Evolutionary conservation across 352 stramenopile species (phyloP).

Genomic region (Pythium oligandrum): DNA sequence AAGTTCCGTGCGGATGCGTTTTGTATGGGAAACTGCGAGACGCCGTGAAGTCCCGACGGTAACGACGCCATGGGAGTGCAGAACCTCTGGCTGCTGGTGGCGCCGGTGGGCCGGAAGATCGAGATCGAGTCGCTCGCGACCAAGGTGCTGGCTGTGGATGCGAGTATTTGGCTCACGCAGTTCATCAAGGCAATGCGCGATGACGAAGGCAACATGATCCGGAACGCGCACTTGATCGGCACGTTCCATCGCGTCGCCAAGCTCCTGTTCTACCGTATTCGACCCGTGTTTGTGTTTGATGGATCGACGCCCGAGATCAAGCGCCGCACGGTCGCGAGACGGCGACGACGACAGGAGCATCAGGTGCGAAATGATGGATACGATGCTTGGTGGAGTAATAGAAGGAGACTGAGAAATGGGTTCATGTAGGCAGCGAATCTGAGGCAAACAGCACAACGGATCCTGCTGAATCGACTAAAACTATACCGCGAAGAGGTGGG

Average conservation of each 20-base stretch:
- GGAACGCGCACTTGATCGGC: conserved; percentile 94
- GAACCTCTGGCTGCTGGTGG: conserved; percentile 97
- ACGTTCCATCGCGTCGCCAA: conserved; percentile 93
- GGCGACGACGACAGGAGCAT: conserved; percentile 60
- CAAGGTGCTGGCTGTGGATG: conserved; percentile 96
- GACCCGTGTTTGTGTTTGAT: conserved; percentile 99
- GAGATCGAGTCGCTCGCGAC: conserved; percentile 97
- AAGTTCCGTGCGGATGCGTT: too few species aligned
- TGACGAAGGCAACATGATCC: conserved; percentile 92
- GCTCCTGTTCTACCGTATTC: conserved; percentile 94
- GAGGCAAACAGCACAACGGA: conserved; percentile 90
- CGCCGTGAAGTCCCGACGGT: too few species aligned
- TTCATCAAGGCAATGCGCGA: conserved; percentile 99
- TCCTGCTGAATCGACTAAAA: conserved; percentile 91
- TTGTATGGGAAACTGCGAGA: too few species aligned
- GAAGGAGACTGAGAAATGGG: background rate
- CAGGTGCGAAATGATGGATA: conserved; percentile 20
- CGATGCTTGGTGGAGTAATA: conserved; percentile 1
- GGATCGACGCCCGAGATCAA: conserved; percentile 97
- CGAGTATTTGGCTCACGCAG: conserved; percentile 99
- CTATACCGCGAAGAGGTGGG: conserved; percentile 46
- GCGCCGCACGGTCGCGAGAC: conserved; percentile 67
- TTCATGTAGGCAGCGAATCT: conserved; percentile 65
- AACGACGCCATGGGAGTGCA: conserved; percentile 94
- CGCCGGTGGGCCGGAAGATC: conserved; percentile 94